Evolutionary conservation across 2,329 filamentous ascomycete species (phyloP).

Genomic region (Eutypa lata): DNA sequence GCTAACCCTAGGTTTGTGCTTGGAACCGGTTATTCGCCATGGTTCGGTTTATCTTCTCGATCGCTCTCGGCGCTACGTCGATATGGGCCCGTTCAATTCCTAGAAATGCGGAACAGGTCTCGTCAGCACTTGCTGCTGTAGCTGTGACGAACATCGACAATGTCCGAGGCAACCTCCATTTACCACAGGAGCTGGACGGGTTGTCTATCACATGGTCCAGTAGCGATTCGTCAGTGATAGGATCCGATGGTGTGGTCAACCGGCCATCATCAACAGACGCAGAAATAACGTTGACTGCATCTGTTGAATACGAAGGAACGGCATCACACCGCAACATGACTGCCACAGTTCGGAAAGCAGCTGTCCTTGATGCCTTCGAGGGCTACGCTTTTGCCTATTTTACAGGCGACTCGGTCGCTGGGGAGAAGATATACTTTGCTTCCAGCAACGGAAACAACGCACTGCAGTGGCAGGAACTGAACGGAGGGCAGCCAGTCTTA

Average conservation of each 20-base stretch:
- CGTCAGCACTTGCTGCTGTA: constrained; percentile 17
- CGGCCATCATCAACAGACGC: constrained; percentile 20
- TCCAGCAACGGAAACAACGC: constrained; percentile 51
- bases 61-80: background rate
- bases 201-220: constrained; percentile 33
- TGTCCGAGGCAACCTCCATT: constrained; percentile 35
- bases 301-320: constrained; percentile 22
- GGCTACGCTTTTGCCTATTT: constrained; percentile 54
- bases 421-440: constrained; percentile 52
- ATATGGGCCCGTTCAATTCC: background rate
- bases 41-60: background rate
- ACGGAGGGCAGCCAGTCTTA: constrained; percentile 43
- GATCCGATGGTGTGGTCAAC: constrained; percentile 32
- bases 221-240: constrained; percentile 30
- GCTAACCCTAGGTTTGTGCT: background rate
- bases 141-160: constrained; percentile 32
- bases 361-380: constrained; percentile 18
- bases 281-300: constrained; percentile 33
- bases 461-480: constrained; percentile 47
- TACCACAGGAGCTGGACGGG: constrained; percentile 29
- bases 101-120: background rate
- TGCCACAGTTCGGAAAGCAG: constrained; percentile 16
- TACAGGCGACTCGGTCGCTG: constrained; percentile 38
- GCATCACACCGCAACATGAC: constrained; percentile 28
- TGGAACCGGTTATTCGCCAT: background rate